Conservation (phyloP, 1,139 yeast genomes). For the Komagataea norvegica region DNA sequence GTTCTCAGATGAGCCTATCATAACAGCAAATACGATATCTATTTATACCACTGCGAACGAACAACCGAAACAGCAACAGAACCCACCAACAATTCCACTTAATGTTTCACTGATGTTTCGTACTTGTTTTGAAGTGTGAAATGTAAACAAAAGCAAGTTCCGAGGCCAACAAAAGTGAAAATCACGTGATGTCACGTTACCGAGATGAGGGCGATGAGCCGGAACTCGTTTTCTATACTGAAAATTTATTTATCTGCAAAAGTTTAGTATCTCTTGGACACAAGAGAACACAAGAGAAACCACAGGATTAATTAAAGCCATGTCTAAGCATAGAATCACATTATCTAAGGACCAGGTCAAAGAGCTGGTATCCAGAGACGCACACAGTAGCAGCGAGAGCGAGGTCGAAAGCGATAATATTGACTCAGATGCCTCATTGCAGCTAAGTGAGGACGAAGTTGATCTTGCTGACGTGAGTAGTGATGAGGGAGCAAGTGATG, state of each 20-base stretch:
- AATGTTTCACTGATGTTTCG: conserved; percentile 2
- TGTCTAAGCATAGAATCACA: conserved; percentile 12
- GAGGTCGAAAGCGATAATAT: conserved; percentile 6
- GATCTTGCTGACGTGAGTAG: conserved; percentile 23
- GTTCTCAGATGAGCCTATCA: too few species aligned
- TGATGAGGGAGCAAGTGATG: conserved; percentile 29
- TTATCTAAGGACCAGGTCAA: conserved; percentile 4
- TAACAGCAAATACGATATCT: too few species aligned
- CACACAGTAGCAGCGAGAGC: conserved; percentile 8
- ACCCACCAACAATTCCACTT: too few species aligned
- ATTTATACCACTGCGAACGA: too few species aligned
- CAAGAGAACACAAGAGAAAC: too few species aligned
- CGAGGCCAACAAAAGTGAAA: conserved; percentile 1
- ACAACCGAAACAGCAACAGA: too few species aligned
- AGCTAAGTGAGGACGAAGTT: conserved; percentile 15
- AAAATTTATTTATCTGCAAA: too few species aligned
- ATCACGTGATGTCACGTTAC: too few species aligned
- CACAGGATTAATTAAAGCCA: too few species aligned
- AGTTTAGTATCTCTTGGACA: too few species aligned
- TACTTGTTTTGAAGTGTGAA: conserved; percentile 3
- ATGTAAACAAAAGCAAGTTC: conserved; percentile 4
- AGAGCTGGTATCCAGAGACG: conserved; percentile 4
- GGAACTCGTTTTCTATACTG: too few species aligned
- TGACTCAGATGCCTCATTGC: conserved; percentile 13
- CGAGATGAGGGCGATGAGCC: conserved; percentile 9